Percentiles rank a stretch among this genome's conserved stretches.
Conservation (phyloP, 805 yeast species). For the Kregervanrija delftensis region DNA sequence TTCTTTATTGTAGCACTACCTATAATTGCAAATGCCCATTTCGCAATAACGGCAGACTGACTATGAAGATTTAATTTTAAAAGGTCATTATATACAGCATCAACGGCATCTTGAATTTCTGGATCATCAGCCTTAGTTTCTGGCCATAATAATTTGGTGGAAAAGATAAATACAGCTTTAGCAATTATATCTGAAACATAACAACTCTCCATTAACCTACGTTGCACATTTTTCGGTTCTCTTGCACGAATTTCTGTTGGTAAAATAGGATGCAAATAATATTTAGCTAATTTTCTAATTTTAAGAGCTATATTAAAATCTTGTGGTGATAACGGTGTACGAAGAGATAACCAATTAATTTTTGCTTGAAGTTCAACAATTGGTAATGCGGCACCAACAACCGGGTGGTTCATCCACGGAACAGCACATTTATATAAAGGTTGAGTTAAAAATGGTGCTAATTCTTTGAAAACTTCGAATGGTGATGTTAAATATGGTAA, state of each 20-base stretch:
- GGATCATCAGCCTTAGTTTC: constrained; percentile 2
- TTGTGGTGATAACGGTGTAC: constrained; percentile 8
- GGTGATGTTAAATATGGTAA: constrained; percentile 33
- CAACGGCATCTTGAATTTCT: constrained; percentile 7
- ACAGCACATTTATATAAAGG: constrained; percentile 29
- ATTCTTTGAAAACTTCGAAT: constrained; percentile 29
- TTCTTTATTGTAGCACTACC: constrained; percentile 11
- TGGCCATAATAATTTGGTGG: constrained; percentile 10
- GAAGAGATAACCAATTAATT: constrained; percentile 27
- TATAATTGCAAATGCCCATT: constrained; percentile 16
- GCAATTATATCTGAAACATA: constrained; percentile 12
- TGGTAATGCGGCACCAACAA: constrained; percentile 33
- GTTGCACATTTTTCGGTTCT: constrained; percentile 14
- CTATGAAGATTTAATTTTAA: constrained; percentile 9
- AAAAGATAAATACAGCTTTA: constrained; percentile 10
- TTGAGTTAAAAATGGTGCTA: constrained; percentile 23
- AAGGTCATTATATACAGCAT: constrained; percentile 6
- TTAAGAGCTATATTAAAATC: constrained; percentile 1
- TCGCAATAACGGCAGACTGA: constrained; percentile 8
- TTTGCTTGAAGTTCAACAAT: constrained; percentile 33
- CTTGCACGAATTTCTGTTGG: constrained; percentile 10
- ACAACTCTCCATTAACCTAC: constrained; percentile 15
- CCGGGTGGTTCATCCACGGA: constrained; percentile 37
- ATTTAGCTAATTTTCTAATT: constrained; percentile 10
- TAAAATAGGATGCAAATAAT: constrained; percentile 10